Percentiles rank a stretch among this genome's conserved stretches.
phyloP scores from a whole-genome alignment of 2,329 filamentous ascomycete species.

The Metarhizium robertsii region DNA sequence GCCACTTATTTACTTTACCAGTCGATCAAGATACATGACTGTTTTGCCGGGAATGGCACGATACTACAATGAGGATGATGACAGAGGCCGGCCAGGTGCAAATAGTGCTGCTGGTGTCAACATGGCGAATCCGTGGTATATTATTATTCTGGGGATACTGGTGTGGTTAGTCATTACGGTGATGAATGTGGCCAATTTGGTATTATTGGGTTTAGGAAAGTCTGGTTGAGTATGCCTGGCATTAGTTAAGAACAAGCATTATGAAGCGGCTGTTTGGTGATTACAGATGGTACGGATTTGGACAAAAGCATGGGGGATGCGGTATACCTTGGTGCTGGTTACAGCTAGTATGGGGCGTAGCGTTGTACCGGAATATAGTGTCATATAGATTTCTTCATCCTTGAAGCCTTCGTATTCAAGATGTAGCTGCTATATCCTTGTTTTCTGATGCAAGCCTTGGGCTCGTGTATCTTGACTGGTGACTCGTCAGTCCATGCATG shows the following conservation, averaged over 20 bases:
- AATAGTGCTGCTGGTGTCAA: conserved; percentile 25
- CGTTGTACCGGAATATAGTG: no score
- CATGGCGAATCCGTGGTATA: conserved; percentile 67
- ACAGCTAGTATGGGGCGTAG: no score
- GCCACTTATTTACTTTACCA: conserved; percentile 79
- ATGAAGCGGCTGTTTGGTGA: not conserved
- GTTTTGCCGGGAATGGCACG: conserved; percentile 39
- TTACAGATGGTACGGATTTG: not conserved
- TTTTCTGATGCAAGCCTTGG: no score
- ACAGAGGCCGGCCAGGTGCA: conserved; percentile 5
- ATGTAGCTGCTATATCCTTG: no score
- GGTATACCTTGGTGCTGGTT: no score
- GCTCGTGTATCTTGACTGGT: no score
- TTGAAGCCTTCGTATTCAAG: no score
- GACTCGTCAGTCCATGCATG: no score
- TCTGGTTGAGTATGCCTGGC: not conserved
- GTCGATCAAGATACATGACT: conserved; percentile 70
- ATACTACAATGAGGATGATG: conserved; percentile 19
- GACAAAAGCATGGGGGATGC: no score
- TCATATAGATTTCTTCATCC: no score
- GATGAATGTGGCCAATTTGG: conserved; percentile 72
- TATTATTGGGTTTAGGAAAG: conserved; percentile 41
- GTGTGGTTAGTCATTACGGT: conserved; percentile 68
- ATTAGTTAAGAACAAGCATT: not conserved
- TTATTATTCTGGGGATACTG: conserved; percentile 41